Evolutionary conservation across 768 basidiomycete genomes (phyloP).

Genomic region (Tulasnella sp.): DNA sequence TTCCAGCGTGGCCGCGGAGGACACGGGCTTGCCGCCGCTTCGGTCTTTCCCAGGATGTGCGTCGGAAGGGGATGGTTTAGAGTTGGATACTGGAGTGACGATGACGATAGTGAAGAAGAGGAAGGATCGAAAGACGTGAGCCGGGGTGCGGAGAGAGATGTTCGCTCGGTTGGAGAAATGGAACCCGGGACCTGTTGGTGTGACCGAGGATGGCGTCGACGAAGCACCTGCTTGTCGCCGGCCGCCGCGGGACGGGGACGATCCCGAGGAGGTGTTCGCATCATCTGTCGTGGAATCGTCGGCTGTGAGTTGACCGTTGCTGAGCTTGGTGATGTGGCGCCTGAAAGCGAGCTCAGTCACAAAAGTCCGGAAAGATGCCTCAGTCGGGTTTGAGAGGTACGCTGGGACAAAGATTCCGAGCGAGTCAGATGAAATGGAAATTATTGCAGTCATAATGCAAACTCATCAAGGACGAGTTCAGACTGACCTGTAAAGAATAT

Average conservation of each 20-base stretch:
- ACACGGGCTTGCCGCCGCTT: conserved; percentile 30
- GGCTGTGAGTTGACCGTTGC: conserved; percentile 50
- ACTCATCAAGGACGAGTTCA: conserved; percentile 69
- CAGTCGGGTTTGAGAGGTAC: conserved; percentile 90
- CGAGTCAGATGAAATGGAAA: conserved; percentile 31
- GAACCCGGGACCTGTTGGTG: conserved; percentile 47
- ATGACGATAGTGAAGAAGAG: conserved; percentile 84
- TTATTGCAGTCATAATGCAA: conserved; percentile 36
- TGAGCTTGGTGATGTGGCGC: conserved; percentile 82
- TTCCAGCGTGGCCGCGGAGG: conserved; percentile 40
- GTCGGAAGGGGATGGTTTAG: not conserved
- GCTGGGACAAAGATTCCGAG: conserved; percentile 49
- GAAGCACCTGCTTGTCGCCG: conserved; percentile 27
- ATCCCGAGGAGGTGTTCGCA: not conserved
- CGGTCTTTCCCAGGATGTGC: conserved; percentile 21
- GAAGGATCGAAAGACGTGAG: conserved; percentile 81
- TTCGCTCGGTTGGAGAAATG: conserved; percentile 92
- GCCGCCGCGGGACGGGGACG: not conserved
- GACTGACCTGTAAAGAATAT: conserved; percentile 61
- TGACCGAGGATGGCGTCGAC: conserved; percentile 31
- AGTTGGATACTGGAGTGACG: conserved; percentile 53
- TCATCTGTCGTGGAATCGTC: conserved; percentile 34
- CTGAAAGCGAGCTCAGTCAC: conserved; percentile 98
- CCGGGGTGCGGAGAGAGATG: conserved; percentile 87
- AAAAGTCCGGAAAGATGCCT: conserved; percentile 88